phyloP scores from a whole-genome alignment of 2,329 filamentous ascomycete genomes.

The Penicillium glabrum region DNA sequence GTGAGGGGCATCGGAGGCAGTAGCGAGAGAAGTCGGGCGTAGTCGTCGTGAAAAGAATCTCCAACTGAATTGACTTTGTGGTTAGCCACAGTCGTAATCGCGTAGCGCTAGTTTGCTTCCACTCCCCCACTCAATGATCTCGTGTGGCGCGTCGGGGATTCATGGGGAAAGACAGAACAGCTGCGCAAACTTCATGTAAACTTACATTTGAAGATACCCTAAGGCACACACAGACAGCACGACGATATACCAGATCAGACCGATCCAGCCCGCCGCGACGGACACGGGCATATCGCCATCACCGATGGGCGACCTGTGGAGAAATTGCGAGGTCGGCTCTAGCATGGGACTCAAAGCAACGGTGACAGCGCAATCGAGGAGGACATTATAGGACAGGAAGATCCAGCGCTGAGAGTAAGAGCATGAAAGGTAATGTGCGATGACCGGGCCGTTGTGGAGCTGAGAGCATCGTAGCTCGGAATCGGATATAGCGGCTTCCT shows the following conservation, averaged over 20 bases:
- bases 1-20: constrained; percentile 62
- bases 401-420: neutral
- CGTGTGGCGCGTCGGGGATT: neutral
- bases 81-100: constrained; percentile 4
- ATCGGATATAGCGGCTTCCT: constrained; percentile 1
- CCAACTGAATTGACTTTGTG: constrained; percentile 45
- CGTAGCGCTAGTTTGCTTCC: neutral
- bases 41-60: constrained; percentile 53
- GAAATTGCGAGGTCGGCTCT: constrained; percentile 24
- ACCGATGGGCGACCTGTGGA: constrained; percentile 23
- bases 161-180: neutral
- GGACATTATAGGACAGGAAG: constrained; percentile 17
- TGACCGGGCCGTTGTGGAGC: neutral
- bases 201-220: constrained; percentile 61
- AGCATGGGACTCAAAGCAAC: constrained; percentile 27
- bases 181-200: neutral
- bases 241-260: constrained; percentile 56
- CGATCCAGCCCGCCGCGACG: constrained; percentile 47
- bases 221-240: constrained; percentile 58
- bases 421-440: neutral
- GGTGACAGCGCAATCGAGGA: constrained; percentile 5
- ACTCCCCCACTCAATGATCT: neutral
- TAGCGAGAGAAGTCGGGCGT: constrained; percentile 42
- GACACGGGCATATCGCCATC: constrained; percentile 33
- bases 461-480: neutral